Evolutionary conservation across 768 basidiomycete genomes (phyloP).

Genomic region (Termitomyces sp.): DNA sequence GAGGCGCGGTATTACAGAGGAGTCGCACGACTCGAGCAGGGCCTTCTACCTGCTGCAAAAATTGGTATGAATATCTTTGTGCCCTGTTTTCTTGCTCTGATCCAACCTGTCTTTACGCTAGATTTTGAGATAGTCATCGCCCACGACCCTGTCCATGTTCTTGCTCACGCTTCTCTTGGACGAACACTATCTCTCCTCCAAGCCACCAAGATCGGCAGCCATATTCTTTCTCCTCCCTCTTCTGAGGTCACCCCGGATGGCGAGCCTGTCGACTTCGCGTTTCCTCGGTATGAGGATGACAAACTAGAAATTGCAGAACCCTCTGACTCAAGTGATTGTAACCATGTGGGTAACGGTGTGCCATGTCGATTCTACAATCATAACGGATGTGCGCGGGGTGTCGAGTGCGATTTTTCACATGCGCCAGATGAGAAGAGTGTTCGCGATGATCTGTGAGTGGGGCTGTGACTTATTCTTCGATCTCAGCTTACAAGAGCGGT

Average conservation of each 20-base stretch:
- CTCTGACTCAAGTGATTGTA: slow-evolving; percentile 53
- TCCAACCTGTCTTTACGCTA: slow-evolving; percentile 1
- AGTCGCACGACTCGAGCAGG: slow-evolving; percentile 18
- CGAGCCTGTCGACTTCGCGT: slow-evolving; percentile 27
- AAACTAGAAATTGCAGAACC: slow-evolving; percentile 34
- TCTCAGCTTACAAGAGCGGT: background rate
- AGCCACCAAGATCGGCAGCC: slow-evolving; percentile 8
- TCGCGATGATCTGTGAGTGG: slow-evolving; percentile 49
- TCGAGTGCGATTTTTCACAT: slow-evolving; percentile 44
- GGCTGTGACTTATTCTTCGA: background rate
- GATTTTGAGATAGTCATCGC: slow-evolving; percentile 33
- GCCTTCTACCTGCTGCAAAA: slow-evolving; percentile 19
- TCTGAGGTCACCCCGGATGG: slow-evolving; percentile 1
- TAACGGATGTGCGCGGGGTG: slow-evolving; percentile 41
- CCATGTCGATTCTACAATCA: slow-evolving; percentile 59
- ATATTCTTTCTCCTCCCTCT: slow-evolving; percentile 7
- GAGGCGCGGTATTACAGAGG: slow-evolving; percentile 18
- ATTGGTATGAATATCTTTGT: slow-evolving; percentile 19
- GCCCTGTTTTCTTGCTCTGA: background rate
- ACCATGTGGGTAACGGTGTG: slow-evolving; percentile 45
- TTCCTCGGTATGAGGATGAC: slow-evolving; percentile 30
- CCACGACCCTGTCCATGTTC: slow-evolving; percentile 24
- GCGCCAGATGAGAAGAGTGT: slow-evolving; percentile 53
- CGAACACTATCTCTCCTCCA: slow-evolving; percentile 9
- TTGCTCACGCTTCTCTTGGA: slow-evolving; percentile 24